Evolutionary conservation across 768 basidiomycete species (phyloP), one percentile per base, ranked within the genome.

Genomic region (Clitopilus passeckerianus): DNA sequence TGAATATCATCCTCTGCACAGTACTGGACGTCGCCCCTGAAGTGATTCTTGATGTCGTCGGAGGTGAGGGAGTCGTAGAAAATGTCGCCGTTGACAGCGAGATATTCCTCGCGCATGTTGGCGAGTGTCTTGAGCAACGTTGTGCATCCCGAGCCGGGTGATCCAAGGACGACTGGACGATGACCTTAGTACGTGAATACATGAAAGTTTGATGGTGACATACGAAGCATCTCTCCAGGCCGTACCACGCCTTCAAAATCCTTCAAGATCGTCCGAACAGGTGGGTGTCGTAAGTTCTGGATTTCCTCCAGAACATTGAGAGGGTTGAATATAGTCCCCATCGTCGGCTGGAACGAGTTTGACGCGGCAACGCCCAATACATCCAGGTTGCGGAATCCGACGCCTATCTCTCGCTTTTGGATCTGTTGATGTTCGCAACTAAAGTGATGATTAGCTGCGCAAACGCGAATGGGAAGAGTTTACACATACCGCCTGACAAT

Each of bases 1-100:
- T 93, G 92, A 2, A 90, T 77, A 67, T 95, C 92, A 64, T 93
- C 92, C 73, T 91, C 92, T 0, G 90, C 89, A 60, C 82, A 87
- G 68, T 91, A 93, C 58, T 84, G 82, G 2, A 91, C 86, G 64
- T 92, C 92, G 15, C 93, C 94, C 6, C 88, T 85, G 67, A 83
- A 89, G 54, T 81, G 81, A 56, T 83, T 80, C 57, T 70, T 65
- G 60, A 95, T 78, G 59, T 92, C 79, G 0, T 80, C 70, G 1
- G 89, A 81, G 0, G 85, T 73, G 57, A 95, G 77, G 1, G 90
- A 86, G 66, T 90, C 90, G 66, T 95, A 97, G 43, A 77, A 75
- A 5, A 94, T 81, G 0, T 87, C 77, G 15, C 93, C 93, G n/a
- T 84, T 72, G 24, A 95, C 81, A 1, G 74, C 67, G 57, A 91